Conservation (phyloP, 2,329 filamentous ascomycete species). For the Penicillium sp. region DNA sequence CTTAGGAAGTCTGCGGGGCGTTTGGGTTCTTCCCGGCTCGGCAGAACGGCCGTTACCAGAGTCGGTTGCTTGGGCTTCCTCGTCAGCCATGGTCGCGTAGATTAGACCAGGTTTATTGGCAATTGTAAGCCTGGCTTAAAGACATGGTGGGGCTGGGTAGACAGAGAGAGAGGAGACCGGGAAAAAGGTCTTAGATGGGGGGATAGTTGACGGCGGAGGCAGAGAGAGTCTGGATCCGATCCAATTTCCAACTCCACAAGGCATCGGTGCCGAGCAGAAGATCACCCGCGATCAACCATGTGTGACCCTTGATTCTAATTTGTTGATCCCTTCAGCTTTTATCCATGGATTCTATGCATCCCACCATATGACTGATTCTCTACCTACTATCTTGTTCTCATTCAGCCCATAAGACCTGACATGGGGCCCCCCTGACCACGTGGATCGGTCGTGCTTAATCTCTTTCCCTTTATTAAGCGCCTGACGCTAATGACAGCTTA, state of each 20-base stretch:
- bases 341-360: neutral
- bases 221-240: slow-evolving; percentile 2
- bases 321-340: neutral
- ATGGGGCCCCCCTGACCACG: neutral
- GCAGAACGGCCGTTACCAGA: neutral
- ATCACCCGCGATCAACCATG: slow-evolving; percentile 12
- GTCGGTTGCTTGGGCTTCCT: neutral
- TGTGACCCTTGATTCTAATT: neutral
- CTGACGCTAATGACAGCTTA: neutral
- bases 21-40: slow-evolving; percentile 10
- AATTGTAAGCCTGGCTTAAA: neutral
- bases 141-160: slow-evolving; percentile 12
- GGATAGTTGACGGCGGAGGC: neutral
- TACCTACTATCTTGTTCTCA: neutral
- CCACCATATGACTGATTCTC: neutral
- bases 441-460: neutral
- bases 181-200: neutral
- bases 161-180: neutral
- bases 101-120: neutral
- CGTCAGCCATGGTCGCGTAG: neutral
- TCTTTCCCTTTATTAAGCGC: neutral
- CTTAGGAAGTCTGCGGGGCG: slow-evolving; percentile 41
- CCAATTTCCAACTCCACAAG: slow-evolving; percentile 4
- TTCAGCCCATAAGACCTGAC: slow-evolving; percentile 4
- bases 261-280: slow-evolving; percentile 15